Evolutionary conservation across 768 basidiomycete species (phyloP).

Genomic region (Pulveroboletus sp.): DNA sequence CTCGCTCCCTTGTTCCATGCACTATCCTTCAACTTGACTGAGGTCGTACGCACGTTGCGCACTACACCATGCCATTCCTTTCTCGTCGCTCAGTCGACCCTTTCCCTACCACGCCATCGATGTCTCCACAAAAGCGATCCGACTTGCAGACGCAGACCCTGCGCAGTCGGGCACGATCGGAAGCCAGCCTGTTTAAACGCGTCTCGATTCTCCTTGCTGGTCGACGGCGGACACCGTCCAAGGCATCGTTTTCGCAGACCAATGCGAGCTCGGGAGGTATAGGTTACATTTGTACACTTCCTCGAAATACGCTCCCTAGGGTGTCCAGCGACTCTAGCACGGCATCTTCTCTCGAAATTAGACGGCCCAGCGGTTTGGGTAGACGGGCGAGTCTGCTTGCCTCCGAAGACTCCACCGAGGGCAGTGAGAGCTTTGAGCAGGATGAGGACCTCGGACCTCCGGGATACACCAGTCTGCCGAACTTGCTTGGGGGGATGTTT

Average conservation of each 20-base stretch:
- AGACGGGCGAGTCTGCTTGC: constrained; percentile 28
- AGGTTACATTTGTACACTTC: constrained; percentile 14
- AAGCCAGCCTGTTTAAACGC: constrained; percentile 25
- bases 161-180: constrained; percentile 24
- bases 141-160: constrained; percentile 5
- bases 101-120: not conserved
- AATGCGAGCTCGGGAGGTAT: constrained; percentile 9
- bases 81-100: constrained; percentile 29
- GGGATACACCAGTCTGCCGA: constrained; percentile 19
- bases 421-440: constrained; percentile 5
- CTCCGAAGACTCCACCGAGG: constrained; percentile 11
- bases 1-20: constrained; percentile 14
- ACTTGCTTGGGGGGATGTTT: constrained; percentile 14
- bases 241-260: constrained; percentile 8
- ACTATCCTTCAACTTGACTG: constrained; percentile 2
- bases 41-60: not conserved
- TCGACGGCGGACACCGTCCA: constrained; percentile 22
- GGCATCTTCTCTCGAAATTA: constrained; percentile 29
- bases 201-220: constrained; percentile 26
- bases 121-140: constrained; percentile 5
- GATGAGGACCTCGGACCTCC: not conserved
- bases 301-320: constrained; percentile 15
- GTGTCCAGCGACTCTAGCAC: constrained; percentile 21
- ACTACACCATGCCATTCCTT: constrained; percentile 26
- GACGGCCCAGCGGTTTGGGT: constrained; percentile 30